These are phyloP conservation scores for Solanum dulcamara DNA, from an alignment of 257 asterid genomes.

Conservation along the genomic window DNA sequence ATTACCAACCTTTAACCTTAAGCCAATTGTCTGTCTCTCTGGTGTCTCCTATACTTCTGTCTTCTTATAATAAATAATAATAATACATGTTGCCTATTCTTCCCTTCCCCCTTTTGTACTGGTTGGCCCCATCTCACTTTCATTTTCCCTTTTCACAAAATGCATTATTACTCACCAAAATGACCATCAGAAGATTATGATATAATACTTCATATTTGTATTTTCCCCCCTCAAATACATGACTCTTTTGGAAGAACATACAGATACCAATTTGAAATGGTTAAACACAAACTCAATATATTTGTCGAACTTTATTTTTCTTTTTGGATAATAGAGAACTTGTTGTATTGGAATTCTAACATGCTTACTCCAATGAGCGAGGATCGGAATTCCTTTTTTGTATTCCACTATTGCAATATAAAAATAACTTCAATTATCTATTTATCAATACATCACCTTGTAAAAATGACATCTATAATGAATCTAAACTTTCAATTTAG, in stretches of 20 bases:
- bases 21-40: conserved; percentile 18
- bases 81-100: neutral
- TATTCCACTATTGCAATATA: neutral
- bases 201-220: neutral
- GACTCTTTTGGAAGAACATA: neutral
- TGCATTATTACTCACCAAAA: neutral
- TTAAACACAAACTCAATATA: neutral
- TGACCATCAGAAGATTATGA: neutral
- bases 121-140: neutral
- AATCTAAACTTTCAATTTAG: neutral
- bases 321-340: neutral
- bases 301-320: neutral
- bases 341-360: neutral
- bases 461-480: neutral
- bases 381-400: neutral
- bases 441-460: neutral
- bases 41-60: conserved; percentile 11
- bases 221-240: neutral
- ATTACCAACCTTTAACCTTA: conserved; percentile 13
- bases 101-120: conserved; percentile 1
- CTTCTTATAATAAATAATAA: neutral
- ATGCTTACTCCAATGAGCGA: neutral
- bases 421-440: neutral
- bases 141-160: neutral
- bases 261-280: neutral